Conservation (phyloP, 306 rosid genomes). For the Vigna trinervia region DNA sequence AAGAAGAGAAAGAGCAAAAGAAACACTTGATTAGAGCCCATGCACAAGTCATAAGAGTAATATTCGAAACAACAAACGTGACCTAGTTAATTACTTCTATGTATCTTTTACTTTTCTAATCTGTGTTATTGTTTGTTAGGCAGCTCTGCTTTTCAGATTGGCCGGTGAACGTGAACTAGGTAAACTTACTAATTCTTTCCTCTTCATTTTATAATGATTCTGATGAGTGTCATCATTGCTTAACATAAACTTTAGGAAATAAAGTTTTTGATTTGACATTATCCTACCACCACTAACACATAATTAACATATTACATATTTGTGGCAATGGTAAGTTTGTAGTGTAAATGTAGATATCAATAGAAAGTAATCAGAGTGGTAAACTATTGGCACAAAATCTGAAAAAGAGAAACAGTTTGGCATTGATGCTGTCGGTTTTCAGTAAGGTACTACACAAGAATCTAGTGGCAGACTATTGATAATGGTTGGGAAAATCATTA, state of each 20-base stretch:
- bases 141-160: constrained; percentile 88
- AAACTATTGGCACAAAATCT: constrained; percentile 14
- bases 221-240: constrained; percentile 33
- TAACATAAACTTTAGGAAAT: constrained; percentile 27
- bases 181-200: constrained; percentile 42
- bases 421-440: constrained; percentile 2
- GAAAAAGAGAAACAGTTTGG: background rate
- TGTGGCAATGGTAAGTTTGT: background rate
- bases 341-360: constrained; percentile 7
- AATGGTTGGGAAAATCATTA: constrained; percentile 26
- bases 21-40: constrained; percentile 91
- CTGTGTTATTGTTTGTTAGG: constrained; percentile 60
- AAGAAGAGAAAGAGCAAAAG: constrained; percentile 75
- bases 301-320: constrained; percentile 18
- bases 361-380: constrained; percentile 6
- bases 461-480: constrained; percentile 2
- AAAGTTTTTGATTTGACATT: background rate
- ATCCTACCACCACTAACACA: background rate
- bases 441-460: constrained; percentile 20
- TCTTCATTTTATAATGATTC: constrained; percentile 14
- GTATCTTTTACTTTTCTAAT: constrained; percentile 47
- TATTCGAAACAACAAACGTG: constrained; percentile 35
- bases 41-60: constrained; percentile 98
- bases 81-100: constrained; percentile 13
- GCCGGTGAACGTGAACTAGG: constrained; percentile 91